Evolutionary conservation across 164 flowering plant genomes (phyloP).

Genomic region (Magnolia officinalis): DNA sequence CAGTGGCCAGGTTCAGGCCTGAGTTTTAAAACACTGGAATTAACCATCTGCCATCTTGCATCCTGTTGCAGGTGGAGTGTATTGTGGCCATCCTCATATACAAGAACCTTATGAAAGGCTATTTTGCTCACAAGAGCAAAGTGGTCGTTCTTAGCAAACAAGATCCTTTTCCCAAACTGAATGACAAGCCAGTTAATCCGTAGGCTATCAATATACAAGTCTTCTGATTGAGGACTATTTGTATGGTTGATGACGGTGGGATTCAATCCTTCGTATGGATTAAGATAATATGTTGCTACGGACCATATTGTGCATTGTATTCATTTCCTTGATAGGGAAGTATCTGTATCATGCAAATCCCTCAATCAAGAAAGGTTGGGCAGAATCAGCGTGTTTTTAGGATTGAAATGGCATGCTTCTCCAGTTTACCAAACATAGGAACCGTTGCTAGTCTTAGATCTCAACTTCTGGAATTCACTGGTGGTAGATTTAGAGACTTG

Average conservation of each 20-base stretch:
- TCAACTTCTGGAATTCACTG: too few species aligned
- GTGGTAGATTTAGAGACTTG: too few species aligned
- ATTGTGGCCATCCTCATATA: constrained; percentile 82
- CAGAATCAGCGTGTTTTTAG: background rate
- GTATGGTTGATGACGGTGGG: background rate
- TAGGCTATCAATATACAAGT: constrained; percentile 20
- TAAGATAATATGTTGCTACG: background rate
- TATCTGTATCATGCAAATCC: background rate
- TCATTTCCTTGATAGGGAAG: background rate
- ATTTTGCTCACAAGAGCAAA: constrained; percentile 96
- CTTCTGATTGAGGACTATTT: background rate
- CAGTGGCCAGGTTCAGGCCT: too few species aligned
- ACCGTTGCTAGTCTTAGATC: too few species aligned
- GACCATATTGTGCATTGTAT: too few species aligned
- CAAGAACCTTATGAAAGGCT: constrained; percentile 96
- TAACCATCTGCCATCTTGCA: background rate
- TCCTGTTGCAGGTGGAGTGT: constrained; percentile 72
- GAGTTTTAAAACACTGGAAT: background rate
- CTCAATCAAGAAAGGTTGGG: background rate
- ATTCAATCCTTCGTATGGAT: background rate
- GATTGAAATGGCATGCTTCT: too few species aligned
- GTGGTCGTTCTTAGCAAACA: constrained; percentile 95
- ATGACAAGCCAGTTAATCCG: constrained; percentile 73
- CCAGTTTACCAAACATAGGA: too few species aligned
- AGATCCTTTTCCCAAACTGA: constrained; percentile 92